Conservation (phyloP, 2,329 filamentous ascomycete species). For the Colletotrichum karsti region DNA sequence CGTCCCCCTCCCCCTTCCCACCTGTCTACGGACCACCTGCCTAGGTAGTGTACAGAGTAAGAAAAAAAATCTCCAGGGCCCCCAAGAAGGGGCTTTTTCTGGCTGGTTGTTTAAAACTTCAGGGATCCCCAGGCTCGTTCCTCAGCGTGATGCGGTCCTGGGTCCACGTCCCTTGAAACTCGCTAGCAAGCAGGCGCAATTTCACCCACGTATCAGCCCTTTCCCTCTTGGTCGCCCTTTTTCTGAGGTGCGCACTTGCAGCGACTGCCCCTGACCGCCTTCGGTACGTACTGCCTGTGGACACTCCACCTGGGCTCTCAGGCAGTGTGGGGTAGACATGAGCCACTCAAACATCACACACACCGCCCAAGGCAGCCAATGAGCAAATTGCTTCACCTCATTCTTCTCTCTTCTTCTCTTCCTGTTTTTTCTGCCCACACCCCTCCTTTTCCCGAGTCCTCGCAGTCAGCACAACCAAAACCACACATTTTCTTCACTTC, state of each 20-base stretch:
- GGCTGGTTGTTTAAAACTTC: neutral
- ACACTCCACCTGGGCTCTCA: neutral
- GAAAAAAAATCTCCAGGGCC: neutral
- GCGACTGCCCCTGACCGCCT: neutral
- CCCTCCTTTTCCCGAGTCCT: too few species aligned
- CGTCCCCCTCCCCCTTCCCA: neutral
- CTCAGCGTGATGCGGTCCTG: constrained; percentile 19
- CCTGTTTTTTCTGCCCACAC: neutral
- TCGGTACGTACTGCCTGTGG: neutral
- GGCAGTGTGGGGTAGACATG: neutral
- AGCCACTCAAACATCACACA: neutral
- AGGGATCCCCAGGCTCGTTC: constrained; percentile 12
- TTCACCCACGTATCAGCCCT: constrained; percentile 57
- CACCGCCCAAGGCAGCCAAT: neutral
- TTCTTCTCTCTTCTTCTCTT: too few species aligned
- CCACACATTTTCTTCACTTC: too few species aligned
- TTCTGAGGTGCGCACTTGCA: neutral
- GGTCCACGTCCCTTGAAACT: constrained; percentile 59
- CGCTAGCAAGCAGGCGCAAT: constrained; percentile 57
- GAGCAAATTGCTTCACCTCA: neutral
- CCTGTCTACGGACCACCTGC: too few species aligned
- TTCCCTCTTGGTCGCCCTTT: constrained; percentile 31
- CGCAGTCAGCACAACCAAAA: too few species aligned
- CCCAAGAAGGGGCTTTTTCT: neutral
- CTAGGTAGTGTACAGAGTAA: too few species aligned